These are phyloP conservation scores for Camellia lanceoleosa DNA, from an alignment of 148 eudicot genomes.

Conservation along the genomic window DNA sequence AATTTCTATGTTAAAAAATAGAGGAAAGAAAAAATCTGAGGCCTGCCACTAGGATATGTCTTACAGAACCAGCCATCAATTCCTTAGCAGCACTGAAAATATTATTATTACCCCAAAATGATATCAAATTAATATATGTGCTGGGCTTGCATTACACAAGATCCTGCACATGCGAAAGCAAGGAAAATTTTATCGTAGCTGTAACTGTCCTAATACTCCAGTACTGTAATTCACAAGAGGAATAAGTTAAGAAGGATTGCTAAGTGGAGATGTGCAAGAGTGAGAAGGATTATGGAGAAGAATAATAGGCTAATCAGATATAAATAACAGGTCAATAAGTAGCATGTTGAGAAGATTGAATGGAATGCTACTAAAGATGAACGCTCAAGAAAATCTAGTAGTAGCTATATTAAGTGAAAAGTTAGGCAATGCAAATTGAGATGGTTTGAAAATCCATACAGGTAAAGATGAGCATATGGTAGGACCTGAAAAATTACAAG, in stretches of 20 bases:
- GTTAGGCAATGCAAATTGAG: not conserved
- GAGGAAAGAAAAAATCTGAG: not conserved
- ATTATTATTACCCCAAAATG: not conserved
- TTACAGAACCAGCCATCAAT: slow-evolving; percentile 1
- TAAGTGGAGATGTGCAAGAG: not conserved
- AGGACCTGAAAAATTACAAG: not conserved
- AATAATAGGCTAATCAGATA: not conserved
- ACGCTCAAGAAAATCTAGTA: not conserved
- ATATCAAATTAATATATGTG: not conserved
- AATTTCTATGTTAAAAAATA: not conserved
- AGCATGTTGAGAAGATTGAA: not conserved
- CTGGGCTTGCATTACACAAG: not conserved
- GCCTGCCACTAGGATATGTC: not conserved
- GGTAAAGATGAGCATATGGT: not conserved
- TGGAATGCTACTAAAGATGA: not conserved
- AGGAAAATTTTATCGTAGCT: not conserved
- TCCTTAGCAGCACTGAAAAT: not conserved
- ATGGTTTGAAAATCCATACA: not conserved
- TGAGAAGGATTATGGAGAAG: not conserved
- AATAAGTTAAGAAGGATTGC: not conserved
- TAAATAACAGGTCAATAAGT: not conserved
- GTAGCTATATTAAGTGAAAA: not conserved
- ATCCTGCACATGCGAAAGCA: not conserved
- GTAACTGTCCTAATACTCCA: not conserved
- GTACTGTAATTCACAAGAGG: not conserved